These are phyloP conservation scores for Fusarium citri DNA, from an alignment of 2,329 filamentous ascomycete genomes.

Conservation along the genomic window DNA sequence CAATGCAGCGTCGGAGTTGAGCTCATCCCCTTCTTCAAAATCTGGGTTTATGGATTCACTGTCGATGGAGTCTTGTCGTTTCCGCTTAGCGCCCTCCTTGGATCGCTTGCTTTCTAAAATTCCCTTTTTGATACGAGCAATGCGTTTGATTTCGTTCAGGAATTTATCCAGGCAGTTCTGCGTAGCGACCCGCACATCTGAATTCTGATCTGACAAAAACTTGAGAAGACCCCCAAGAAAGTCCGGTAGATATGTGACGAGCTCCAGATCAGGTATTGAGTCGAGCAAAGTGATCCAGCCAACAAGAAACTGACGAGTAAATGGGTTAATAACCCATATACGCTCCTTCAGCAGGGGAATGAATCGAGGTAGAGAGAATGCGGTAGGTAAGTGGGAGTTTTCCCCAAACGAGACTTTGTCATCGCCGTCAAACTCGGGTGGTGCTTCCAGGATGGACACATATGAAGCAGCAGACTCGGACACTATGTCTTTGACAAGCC, in stretches of 20 bases:
- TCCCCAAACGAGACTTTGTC: slow-evolving; percentile 61
- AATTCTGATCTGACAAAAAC: slow-evolving; percentile 90
- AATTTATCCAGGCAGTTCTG: slow-evolving; percentile 91
- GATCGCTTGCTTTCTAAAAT: slow-evolving; percentile 87
- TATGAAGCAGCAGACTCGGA: slow-evolving; percentile 95
- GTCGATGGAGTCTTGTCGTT: slow-evolving; percentile 76
- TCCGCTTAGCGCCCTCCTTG: slow-evolving; percentile 73
- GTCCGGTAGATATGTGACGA: slow-evolving; percentile 91
- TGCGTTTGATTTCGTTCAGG: slow-evolving; percentile 91
- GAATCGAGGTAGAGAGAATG: slow-evolving; percentile 91
- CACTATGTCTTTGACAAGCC: slow-evolving; percentile 95
- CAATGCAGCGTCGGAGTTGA: slow-evolving; percentile 67
- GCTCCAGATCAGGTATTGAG: slow-evolving; percentile 94
- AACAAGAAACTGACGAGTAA: slow-evolving; percentile 93
- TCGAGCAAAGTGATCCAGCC: slow-evolving; percentile 96
- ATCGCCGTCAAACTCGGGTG: slow-evolving; percentile 57
- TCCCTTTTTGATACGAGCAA: slow-evolving; percentile 90
- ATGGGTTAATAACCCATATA: slow-evolving; percentile 94
- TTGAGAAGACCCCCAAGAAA: slow-evolving; percentile 91
- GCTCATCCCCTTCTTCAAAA: slow-evolving; percentile 70
- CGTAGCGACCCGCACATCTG: slow-evolving; percentile 94
- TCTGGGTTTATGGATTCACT: slow-evolving; percentile 69
- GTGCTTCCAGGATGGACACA: slow-evolving; percentile 83
- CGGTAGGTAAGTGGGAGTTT: slow-evolving; percentile 73
- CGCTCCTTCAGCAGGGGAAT: slow-evolving; percentile 94